Percentiles rank a stretch among this genome's conserved stretches.
Conservation (phyloP, 352 stramenopile genomes). For the Phytophthora fragariae region DNA sequence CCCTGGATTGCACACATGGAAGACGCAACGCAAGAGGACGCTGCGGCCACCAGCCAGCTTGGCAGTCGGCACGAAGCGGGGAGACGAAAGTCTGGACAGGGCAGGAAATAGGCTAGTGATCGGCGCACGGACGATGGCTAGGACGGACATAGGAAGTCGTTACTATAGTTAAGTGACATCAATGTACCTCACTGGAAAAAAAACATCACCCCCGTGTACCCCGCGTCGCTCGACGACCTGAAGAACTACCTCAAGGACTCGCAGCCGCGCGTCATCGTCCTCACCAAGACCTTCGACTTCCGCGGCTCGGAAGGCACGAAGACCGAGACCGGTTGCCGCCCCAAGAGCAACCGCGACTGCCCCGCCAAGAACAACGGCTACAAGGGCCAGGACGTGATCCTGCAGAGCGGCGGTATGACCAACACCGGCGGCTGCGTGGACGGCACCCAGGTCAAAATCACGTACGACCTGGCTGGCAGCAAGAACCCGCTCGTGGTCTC, state of each 20-base stretch:
- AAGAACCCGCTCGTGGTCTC: slow-evolving; percentile 44
- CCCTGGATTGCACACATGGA: no score
- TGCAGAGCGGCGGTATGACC: slow-evolving; percentile 56
- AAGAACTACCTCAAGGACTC: slow-evolving; percentile 51
- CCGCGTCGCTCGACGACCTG: slow-evolving; percentile 48
- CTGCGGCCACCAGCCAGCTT: no score
- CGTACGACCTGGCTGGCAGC: slow-evolving; percentile 35
- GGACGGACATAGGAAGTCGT: no score
- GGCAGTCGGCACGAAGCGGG: no score
- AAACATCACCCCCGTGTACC: slow-evolving; percentile 47
- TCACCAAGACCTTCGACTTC: slow-evolving; percentile 62
- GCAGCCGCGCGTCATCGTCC: slow-evolving; percentile 56
- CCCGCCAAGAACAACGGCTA: slow-evolving; percentile 62
- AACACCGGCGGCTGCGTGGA: slow-evolving; percentile 61
- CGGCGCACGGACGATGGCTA: no score
- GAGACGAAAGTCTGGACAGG: no score
- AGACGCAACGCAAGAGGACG: no score
- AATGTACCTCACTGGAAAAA: no score
- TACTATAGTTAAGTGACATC: no score
- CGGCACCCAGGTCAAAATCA: slow-evolving; percentile 34
- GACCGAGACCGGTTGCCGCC: slow-evolving; percentile 57
- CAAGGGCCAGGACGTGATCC: slow-evolving; percentile 63
- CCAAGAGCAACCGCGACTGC: slow-evolving; percentile 49
- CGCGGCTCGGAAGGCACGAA: slow-evolving; percentile 53
- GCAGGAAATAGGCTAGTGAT: no score